Percentiles rank a stretch among this genome's conserved stretches.
Evolutionary conservation across 2,329 filamentous ascomycete species (phyloP).

Genomic region (Chaetomiaceae sp.): DNA sequence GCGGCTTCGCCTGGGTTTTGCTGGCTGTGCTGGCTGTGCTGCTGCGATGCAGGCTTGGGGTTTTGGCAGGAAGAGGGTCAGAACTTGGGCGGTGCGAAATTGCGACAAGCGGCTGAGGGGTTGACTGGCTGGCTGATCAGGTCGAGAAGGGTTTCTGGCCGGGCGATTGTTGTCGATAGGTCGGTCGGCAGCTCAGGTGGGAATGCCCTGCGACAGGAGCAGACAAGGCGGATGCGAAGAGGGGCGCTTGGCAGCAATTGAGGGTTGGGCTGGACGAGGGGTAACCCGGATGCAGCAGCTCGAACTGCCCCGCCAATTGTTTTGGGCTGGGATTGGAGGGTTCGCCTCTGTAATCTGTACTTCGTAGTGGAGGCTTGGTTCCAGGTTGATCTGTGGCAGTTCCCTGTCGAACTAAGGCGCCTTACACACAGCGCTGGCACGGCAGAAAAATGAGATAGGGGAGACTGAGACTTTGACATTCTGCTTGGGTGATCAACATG

Average conservation of each 20-base stretch:
- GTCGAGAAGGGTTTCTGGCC: background rate
- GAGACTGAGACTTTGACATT: no score
- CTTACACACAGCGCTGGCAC: no score
- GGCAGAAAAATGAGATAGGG: no score
- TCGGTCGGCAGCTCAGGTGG: constrained; percentile 8
- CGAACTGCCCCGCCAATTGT: constrained; percentile 12
- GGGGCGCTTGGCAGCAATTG: constrained; percentile 19
- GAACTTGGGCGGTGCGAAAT: constrained; percentile 16
- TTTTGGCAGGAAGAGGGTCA: background rate
- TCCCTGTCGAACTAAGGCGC: no score
- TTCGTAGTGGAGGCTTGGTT: no score
- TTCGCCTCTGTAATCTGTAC: no score
- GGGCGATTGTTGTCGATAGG: background rate
- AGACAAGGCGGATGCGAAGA: constrained; percentile 11
- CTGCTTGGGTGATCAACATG: no score
- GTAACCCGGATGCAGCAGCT: constrained; percentile 4
- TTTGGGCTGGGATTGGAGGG: no score
- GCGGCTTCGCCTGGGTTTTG: background rate
- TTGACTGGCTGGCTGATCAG: background rate
- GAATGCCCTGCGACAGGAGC: constrained; percentile 18
- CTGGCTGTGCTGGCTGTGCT: background rate
- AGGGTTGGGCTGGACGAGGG: constrained; percentile 24
- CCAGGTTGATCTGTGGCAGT: no score
- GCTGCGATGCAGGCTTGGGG: constrained; percentile 15
- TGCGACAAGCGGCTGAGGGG: constrained; percentile 15